phyloP scores from a whole-genome alignment of 2,329 filamentous ascomycete species.

The Pseudovirgaria hyperparasitica region DNA sequence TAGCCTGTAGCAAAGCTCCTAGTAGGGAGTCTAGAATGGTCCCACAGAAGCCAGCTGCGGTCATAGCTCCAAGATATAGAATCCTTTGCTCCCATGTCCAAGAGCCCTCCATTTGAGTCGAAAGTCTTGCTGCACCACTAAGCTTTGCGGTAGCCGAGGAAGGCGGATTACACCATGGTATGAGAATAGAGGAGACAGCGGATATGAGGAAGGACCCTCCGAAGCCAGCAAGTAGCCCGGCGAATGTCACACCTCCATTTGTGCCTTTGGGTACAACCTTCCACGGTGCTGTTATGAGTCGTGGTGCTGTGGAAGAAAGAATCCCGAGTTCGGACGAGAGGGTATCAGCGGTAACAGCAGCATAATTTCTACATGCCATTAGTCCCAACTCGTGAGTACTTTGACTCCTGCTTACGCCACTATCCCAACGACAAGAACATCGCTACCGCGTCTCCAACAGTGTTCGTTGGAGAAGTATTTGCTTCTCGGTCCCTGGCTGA shows the following conservation, averaged over 20 bases:
- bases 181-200: conserved; percentile 50
- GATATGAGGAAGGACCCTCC: conserved; percentile 60
- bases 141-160: conserved; percentile 14
- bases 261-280: conserved; percentile 78
- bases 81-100: conserved; percentile 13
- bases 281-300: conserved; percentile 74
- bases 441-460: conserved; percentile 28
- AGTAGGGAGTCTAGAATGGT: conserved; percentile 80
- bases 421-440: conserved; percentile 34
- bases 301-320: conserved; percentile 59
- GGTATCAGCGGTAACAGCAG: conserved; percentile 82
- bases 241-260: conserved; percentile 76
- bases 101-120: conserved; percentile 7
- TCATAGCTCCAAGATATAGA: conserved; percentile 41
- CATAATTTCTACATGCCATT: conserved; percentile 56
- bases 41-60: conserved; percentile 62
- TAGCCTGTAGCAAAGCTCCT: conserved; percentile 73
- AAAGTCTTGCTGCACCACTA: conserved; percentile 7
- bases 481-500: too few species aligned
- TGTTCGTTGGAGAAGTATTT: conserved; percentile 19
- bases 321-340: conserved; percentile 95
- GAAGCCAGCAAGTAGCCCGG: conserved; percentile 61
- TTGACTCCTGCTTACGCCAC: conserved; percentile 30
- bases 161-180: conserved; percentile 53
- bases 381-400: not conserved